Evolutionary conservation across 2,329 filamentous ascomycete genomes (phyloP), one percentile per base, ranked within the genome.

Genomic region (Salinomyces thailandicus): DNA sequence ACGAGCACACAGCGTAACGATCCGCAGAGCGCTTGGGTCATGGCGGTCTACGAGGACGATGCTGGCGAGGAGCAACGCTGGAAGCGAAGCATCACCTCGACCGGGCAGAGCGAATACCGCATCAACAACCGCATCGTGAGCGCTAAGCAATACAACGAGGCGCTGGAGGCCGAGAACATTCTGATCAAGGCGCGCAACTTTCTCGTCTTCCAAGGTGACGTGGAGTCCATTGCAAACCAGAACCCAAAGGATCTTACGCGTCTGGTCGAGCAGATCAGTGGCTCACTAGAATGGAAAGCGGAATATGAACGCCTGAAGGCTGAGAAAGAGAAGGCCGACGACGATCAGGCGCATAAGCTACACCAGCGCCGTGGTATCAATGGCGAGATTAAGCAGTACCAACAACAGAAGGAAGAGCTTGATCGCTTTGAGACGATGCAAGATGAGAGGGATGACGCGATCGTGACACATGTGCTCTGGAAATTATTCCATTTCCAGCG

Each of bases 21-120:
- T 52, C 91, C 91, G 1, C 91, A 87, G 59, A 91, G 80, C 2
- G 93, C 91, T 3, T 98, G 89, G 89, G 93, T 98, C 11, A 96
- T 95, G 86, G 91, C 91, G 18, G 89, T 98, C 12, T 98, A 96
- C 61, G 87, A 95, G 58, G 91, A 98, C 55, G 91, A 98, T 58
- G 86, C 86, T 2, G 89, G 86, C 31, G 85, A 94, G 53, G 85
- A 93, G 60, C 87, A 95, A 57, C 79, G 80, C 49, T 98, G 91
- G 91, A 94, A 94, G 65, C 84, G 91, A 43, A 81, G 79, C 48
- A 98, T 98, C 59, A 96, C 87, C 3, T 85, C 73, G 49, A 73
- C 79, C 44, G 91, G 91, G 31, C 78, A 79, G 18, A 95, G 87
- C 67, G 89, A 96, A 62, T 98, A 96, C 61, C 81, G 89, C 43